phyloP scores from a whole-genome alignment of 2,329 filamentous ascomycete genomes.

The Apiospora hydei region DNA sequence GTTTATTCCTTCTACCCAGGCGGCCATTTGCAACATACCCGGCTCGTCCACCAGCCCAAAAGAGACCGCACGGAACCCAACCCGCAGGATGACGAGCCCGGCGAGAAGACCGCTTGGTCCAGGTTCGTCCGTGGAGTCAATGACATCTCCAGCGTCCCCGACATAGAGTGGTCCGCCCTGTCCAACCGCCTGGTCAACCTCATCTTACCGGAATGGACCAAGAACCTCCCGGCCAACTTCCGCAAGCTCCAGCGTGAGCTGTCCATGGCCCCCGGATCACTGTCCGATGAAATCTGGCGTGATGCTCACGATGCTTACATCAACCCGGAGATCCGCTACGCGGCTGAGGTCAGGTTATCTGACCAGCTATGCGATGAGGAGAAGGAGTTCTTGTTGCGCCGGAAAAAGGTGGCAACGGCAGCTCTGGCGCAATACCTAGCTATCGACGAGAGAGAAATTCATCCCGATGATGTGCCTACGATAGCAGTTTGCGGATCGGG shows the following conservation, averaged over 20 bases:
- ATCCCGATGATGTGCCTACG: slow-evolving; percentile 89
- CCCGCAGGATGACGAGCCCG: slow-evolving; percentile 9
- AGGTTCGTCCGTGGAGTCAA: slow-evolving; percentile 57
- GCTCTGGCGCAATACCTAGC: slow-evolving; percentile 85
- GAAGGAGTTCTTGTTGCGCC: slow-evolving; percentile 72
- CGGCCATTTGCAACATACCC: slow-evolving; percentile 42
- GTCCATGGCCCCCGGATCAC: slow-evolving; percentile 84
- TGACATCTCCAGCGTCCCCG: slow-evolving; percentile 60
- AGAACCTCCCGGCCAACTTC: slow-evolving; percentile 75
- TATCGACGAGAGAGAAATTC: slow-evolving; percentile 79
- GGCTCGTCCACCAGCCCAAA: slow-evolving; percentile 30
- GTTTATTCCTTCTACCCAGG: slow-evolving; percentile 49
- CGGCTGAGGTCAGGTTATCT: slow-evolving; percentile 84
- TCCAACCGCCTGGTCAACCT: slow-evolving; percentile 70
- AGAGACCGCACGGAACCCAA: slow-evolving; percentile 22
- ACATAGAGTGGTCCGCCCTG: slow-evolving; percentile 61
- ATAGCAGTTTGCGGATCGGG: slow-evolving; percentile 96
- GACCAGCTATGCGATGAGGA: slow-evolving; percentile 84
- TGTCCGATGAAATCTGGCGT: slow-evolving; percentile 92
- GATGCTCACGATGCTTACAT: slow-evolving; percentile 85
- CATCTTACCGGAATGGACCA: slow-evolving; percentile 85
- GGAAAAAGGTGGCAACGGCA: slow-evolving; percentile 71
- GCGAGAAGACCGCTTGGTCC: slow-evolving; percentile 52
- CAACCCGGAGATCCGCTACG: slow-evolving; percentile 87
- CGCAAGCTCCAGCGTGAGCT: slow-evolving; percentile 87